Base-by-base conservation (phyloP, 176 grass and related monocot species). In the Elaeis guineensis region DNA sequence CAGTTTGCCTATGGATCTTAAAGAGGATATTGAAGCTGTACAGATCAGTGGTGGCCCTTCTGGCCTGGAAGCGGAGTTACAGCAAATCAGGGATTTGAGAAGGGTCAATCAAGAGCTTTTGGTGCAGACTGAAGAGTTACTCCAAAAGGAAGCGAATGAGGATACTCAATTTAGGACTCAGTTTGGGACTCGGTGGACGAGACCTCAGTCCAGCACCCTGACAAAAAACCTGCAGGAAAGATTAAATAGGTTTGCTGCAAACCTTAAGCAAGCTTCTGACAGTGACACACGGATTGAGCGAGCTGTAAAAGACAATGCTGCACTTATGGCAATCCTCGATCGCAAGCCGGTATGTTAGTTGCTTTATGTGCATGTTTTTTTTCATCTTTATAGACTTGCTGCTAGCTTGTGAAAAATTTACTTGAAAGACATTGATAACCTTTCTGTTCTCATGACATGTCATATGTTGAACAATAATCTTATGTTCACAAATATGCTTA, bases 11-110 rank as follows among this genome's bases (percentile, higher is more conserved):
- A 63, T 65, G 19, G 85, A 98, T 83, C 63, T 93, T 50, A 98
- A 83, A 67, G 94, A 98, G 65, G 85, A 93, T 17, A 71, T 86
- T 29, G 94, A 98, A 71, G 94, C 88, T 67, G 94, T 98, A 21
- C 94, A 98, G 80, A 98, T 98, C 63, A 93, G 94, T 4, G 94
- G 94, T 62, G 88, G 94, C n/a, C 94, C 94, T 24, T 80, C 79
- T 70, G 74, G 68, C 35, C 63, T 98, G 57, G 94, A 98, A 74
- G 60, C 78, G 19, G 94, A 98, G 71, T 54, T 98, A 67, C 94
- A 98, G 61, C 94, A 98, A 71, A 84, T 98, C 59, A 92, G 67
- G 73, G 94, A 98, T 80, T 89, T 98, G 77, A 87, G 64, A 32
- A 92, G 85, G 65, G 94, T 98, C 63, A 98, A 93, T 86, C 94